Percentiles rank a stretch among this genome's conserved stretches.
Evolutionary conservation across 371 early-diverging fungal genomes (phyloP).

Genomic region (Mucor irregularis): DNA sequence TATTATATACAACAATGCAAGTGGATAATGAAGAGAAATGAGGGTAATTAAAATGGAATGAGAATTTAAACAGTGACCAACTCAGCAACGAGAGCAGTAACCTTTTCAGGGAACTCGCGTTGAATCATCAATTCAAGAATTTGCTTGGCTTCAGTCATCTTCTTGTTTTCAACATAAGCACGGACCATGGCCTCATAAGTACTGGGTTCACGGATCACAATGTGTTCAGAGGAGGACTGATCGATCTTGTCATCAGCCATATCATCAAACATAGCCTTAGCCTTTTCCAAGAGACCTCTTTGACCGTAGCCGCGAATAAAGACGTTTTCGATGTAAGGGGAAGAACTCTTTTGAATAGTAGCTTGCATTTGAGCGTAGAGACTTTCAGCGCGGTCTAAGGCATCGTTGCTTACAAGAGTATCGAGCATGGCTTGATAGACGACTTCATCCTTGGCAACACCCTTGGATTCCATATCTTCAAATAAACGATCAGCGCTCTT

Average conservation of each 20-base stretch:
- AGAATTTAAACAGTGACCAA: conserved; percentile 18
- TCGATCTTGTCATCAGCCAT: conserved; percentile 52
- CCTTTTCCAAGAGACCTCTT: conserved; percentile 41
- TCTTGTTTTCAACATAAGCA: conserved; percentile 53
- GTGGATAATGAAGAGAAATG: neutral
- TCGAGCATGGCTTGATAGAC: conserved; percentile 66
- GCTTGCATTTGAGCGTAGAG: conserved; percentile 36
- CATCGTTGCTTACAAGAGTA: conserved; percentile 48
- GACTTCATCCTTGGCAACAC: conserved; percentile 50
- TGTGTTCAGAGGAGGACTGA: neutral
- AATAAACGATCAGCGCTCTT: conserved; percentile 51
- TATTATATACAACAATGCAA: conserved; percentile 2
- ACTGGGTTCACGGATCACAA: conserved; percentile 61
- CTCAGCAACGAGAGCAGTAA: conserved; percentile 44
- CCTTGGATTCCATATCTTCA: conserved; percentile 41
- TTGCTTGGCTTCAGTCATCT: conserved; percentile 42
- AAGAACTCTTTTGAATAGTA: conserved; percentile 33
- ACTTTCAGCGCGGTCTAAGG: conserved; percentile 44
- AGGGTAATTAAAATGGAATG: neutral
- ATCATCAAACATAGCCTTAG: conserved; percentile 49
- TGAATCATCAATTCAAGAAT: conserved; percentile 43
- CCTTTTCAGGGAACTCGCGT: conserved; percentile 54
- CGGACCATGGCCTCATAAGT: conserved; percentile 67
- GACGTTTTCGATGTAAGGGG: conserved; percentile 65
- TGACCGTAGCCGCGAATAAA: conserved; percentile 68